Evolutionary conservation across 2,329 filamentous ascomycete species (phyloP), one percentile per base, ranked within the genome.

Genomic region (Venturia aucupariae): DNA sequence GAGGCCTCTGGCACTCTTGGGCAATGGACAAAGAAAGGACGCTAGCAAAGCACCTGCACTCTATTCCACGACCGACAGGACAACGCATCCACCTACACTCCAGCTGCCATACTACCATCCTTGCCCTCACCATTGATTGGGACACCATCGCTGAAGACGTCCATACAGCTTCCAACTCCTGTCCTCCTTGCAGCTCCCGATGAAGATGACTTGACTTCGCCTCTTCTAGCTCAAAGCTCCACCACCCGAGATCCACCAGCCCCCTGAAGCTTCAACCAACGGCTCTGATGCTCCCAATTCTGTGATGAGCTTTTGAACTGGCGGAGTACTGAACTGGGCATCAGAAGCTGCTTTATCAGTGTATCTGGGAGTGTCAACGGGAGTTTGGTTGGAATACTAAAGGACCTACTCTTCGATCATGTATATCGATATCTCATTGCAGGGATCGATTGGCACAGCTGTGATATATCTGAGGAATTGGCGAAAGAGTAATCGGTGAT

Each of bases 401-500:
- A 24, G 11, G 10, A 30, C 46, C 2, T 22, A 60, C 62, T 64
- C 22, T 30, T 64, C 62, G 22, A 64, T 46, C 62, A 64, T 64
- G 42, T 64, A 64, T 27, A 64, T 60, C n/a, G 51, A 64, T 11
- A 51, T 61, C 1, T 60, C 54, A 30, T 64, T 60, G 2, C 13
- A 30, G 2, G 19, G 4, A 27, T 64, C 62, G 19, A 54, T n/a
- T n/a, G 62, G 62, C 11, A 60, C 27, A n/a, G 38, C 32, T 24
- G 62, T 64, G 15, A 64, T 38, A 30, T 64, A 64, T 39, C 54
- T 51, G 39, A 32, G 44, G 7, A 60, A 30, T 64, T 59, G 19
- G 55, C 62, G 1, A 32, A 19, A 30, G 62, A 59, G 54, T 27
- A 64, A 5, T 64, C 62, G 10, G 62, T 64, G 35, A 64, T 64